Conservation (phyloP, 2,329 filamentous ascomycete species). For the Neofusicoccum umdonicola region DNA sequence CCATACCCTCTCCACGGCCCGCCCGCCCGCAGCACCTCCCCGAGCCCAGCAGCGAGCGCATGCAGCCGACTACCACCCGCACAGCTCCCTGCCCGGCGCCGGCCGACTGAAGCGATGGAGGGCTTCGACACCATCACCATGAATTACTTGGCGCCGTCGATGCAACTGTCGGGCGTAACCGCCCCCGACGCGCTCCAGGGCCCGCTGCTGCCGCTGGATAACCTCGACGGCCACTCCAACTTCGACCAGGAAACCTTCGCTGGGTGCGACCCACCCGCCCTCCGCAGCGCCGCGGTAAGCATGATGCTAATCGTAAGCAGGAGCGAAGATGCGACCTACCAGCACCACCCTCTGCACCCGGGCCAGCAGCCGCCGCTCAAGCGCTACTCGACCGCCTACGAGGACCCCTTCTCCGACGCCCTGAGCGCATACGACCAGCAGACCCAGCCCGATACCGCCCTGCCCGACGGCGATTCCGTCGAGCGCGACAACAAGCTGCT, state of each 20-base stretch:
- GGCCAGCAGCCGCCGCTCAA: conserved; percentile 38
- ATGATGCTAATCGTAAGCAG: conserved; percentile 37
- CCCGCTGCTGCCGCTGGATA: conserved; percentile 51
- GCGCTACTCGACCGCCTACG: conserved; percentile 50
- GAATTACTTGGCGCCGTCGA: conserved; percentile 59
- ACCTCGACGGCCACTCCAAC: conserved; percentile 58
- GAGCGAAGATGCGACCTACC: conserved; percentile 52
- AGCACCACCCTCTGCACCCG: conserved; percentile 40
- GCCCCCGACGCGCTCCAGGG: conserved; percentile 37
- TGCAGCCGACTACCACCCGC: conserved; percentile 17
- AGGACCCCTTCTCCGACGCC: conserved; percentile 52
- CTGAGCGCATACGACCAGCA: conserved; percentile 49
- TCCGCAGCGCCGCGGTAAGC: conserved; percentile 20
- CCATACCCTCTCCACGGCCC: conserved; percentile 16
- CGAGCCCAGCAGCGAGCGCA: conserved; percentile 27
- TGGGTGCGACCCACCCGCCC: conserved; percentile 46
- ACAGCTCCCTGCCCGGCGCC: conserved; percentile 22
- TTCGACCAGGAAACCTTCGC: conserved; percentile 61
- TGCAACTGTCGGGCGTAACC: conserved; percentile 55
- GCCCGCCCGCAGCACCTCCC: conserved; percentile 14
- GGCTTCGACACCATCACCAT: conserved; percentile 61
- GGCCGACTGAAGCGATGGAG: conserved; percentile 42
- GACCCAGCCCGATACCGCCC: conserved; percentile 45
- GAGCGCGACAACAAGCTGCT: conserved; percentile 61
- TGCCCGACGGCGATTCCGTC: conserved; percentile 56